phyloP scores from a whole-genome alignment of 805 yeast species.

The Candida khao-thaluensis region DNA sequence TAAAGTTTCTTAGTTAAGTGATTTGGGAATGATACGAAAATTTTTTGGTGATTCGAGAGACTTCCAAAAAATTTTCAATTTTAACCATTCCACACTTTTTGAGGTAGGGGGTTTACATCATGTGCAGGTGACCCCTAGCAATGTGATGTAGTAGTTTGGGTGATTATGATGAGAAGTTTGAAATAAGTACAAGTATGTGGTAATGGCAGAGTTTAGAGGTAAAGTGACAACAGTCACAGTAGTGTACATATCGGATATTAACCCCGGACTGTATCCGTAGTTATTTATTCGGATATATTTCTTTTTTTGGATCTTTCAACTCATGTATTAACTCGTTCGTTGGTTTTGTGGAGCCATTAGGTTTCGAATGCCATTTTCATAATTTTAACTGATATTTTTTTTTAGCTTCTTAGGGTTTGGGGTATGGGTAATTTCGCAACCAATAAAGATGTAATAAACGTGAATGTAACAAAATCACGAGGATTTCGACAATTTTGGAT shows the following conservation, averaged over 20 bases:
- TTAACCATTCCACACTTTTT: constrained; percentile 8
- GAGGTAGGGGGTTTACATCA: not conserved
- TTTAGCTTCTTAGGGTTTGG: too few relatives aligned
- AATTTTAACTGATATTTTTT: too few relatives aligned
- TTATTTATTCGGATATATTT: too few relatives aligned
- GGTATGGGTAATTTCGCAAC: constrained; percentile 1
- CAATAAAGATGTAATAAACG: not conserved
- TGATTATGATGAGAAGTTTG: not conserved
- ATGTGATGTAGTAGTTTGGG: not conserved
- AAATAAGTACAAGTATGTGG: too few relatives aligned
- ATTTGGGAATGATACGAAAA: constrained; percentile 4
- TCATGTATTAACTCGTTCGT: too few relatives aligned
- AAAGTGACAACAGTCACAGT: constrained; percentile 1
- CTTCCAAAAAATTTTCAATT: constrained; percentile 8
- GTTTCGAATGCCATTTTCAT: too few relatives aligned
- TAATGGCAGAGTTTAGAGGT: too few relatives aligned
- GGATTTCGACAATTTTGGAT: too few relatives aligned
- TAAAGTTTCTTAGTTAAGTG: constrained; percentile 3
- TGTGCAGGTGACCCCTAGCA: not conserved
- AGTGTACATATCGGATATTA: constrained; percentile 1
- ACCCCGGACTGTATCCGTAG: constrained; percentile 1
- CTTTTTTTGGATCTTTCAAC: too few relatives aligned
- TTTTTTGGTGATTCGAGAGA: constrained; percentile 13
- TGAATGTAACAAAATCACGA: too few relatives aligned
- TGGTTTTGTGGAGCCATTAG: too few relatives aligned